Percentiles rank a stretch among this genome's conserved stretches.
Evolutionary conservation across 2,329 filamentous ascomycete genomes (phyloP).

Genomic region (Colletotrichum sp.): DNA sequence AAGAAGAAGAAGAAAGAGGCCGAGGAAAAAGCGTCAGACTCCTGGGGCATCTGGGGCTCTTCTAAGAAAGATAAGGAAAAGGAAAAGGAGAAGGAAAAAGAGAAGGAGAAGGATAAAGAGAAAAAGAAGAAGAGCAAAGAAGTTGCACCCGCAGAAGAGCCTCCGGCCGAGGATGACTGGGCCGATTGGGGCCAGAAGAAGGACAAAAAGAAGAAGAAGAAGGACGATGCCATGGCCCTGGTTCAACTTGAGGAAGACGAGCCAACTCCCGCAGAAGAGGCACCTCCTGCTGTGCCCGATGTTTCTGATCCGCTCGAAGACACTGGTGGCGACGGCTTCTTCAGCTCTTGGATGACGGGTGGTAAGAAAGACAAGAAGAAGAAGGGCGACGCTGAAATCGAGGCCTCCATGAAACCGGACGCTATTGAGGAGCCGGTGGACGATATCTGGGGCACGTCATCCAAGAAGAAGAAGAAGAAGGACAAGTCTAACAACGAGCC

Average conservation of each 20-base stretch:
- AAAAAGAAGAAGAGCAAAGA: constrained; percentile 33
- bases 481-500: constrained; percentile 54
- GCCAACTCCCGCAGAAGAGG: constrained; percentile 27
- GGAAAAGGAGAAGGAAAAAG: constrained; percentile 28
- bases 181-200: constrained; percentile 36
- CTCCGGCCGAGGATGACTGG: constrained; percentile 22
- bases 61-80: constrained; percentile 36
- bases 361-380: constrained; percentile 52
- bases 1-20: constrained; percentile 34
- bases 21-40: constrained; percentile 19
- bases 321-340: constrained; percentile 50
- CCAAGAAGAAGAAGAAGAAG: constrained; percentile 57
- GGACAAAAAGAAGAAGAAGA: constrained; percentile 54
- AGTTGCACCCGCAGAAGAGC: constrained; percentile 24
- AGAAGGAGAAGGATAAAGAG: constrained; percentile 21
- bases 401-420: constrained; percentile 37
- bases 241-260: constrained; percentile 37
- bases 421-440: constrained; percentile 49
- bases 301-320: constrained; percentile 38
- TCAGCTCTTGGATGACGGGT: constrained; percentile 60
- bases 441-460: constrained; percentile 40
- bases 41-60: constrained; percentile 27
- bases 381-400: constrained; percentile 14
- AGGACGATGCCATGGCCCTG: constrained; percentile 32
- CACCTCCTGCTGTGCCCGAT: constrained; percentile 31